A percentile compares a stretch with the other conserved stretches of the same genome.
Conservation (phyloP, 2,329 filamentous ascomycete species). For the Microcyclosporella mali region DNA sequence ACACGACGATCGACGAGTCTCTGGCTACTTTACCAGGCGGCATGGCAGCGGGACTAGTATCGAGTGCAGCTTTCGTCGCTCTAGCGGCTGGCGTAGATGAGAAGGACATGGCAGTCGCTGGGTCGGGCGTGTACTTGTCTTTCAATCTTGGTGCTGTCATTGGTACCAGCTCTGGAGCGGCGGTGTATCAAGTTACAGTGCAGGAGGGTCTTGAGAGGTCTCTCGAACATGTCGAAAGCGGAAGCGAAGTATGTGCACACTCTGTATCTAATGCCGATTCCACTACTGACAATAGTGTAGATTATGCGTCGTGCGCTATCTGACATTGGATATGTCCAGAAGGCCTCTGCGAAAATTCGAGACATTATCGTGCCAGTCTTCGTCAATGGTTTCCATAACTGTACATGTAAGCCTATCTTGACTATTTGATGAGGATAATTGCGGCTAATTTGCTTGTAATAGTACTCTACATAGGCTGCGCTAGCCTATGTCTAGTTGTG, state of each 20-base stretch:
- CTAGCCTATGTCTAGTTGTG: constrained; percentile 3
- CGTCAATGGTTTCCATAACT: constrained; percentile 22
- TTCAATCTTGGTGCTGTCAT: constrained; percentile 39
- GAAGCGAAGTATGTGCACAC: constrained; percentile 19
- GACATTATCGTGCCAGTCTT: constrained; percentile 23
- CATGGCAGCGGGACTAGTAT: constrained; percentile 45
- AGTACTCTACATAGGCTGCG: constrained; percentile 9
- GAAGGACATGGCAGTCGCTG: constrained; percentile 45
- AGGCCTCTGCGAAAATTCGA: constrained; percentile 15
- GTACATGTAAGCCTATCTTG: constrained; percentile 19
- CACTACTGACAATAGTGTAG: constrained; percentile 20
- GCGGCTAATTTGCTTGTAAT: not conserved
- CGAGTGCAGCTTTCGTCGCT: constrained; percentile 45
- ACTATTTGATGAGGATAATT: too few species aligned
- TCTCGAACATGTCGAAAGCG: constrained; percentile 29
- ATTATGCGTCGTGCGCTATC: constrained; percentile 38
- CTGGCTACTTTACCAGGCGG: constrained; percentile 41
- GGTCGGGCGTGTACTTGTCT: constrained; percentile 43
- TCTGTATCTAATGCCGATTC: not conserved
- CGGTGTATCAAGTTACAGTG: constrained; percentile 35
- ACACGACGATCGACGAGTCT: constrained; percentile 46
- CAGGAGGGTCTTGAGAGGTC: constrained; percentile 27
- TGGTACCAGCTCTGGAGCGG: constrained; percentile 36
- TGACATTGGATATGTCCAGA: constrained; percentile 36
- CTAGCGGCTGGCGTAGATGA: constrained; percentile 44